Base-by-base conservation (phyloP, 345 rosid genomes). In the Dipteronia dyeriana region DNA sequence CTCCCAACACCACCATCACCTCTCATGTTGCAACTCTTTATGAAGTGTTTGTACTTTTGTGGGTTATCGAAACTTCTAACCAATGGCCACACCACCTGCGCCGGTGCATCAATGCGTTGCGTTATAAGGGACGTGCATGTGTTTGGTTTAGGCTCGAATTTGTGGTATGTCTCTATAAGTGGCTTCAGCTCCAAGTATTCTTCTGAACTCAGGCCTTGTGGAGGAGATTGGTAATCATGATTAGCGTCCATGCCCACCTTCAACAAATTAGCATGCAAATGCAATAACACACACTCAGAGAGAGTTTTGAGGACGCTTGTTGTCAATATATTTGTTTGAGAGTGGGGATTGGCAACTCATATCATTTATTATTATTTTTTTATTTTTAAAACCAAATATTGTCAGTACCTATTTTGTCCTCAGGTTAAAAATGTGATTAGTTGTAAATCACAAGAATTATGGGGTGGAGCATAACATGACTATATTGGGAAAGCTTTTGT, bases 21-120 rank as follows among this genome's bases (percentile, higher is more conserved):
- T 22, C 64, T 67, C 83, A 92, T 86, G 41, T 79, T 80, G 74
- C 98, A 89, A 25, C 93, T 70, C 83, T 91, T 93, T 82, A 93
- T 82, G 85, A 93, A 91, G 86, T 93, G 98, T 80, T 94, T 94
- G 92, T 94, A 94, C 60, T 77, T 84, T 49, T 93, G 94, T 0
- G 94, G 97, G 80, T 81, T 87, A 13, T 88, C 88, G 77, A 93
- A 93, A 62, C 88, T 66, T 0, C 97, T 88, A 29, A 91, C 78
- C 10, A 91, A 81, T 13, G 91, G 94, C 97, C 97, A 93, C 17
- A 93, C 91, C 0, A 64, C 84, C 0, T 79, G 47, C 4, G 89
- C 85, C 0, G 98, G 95, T 0, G 95, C 92, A 10, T 94, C 88
- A 66, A 94, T 91, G 29, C 89, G 86, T 65, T 92, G 98, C 2